Evolutionary conservation across 176 grass and related monocot genomes (phyloP), one percentile per base, ranked within the genome.

Genomic region (Coix lacrymajobi): DNA sequence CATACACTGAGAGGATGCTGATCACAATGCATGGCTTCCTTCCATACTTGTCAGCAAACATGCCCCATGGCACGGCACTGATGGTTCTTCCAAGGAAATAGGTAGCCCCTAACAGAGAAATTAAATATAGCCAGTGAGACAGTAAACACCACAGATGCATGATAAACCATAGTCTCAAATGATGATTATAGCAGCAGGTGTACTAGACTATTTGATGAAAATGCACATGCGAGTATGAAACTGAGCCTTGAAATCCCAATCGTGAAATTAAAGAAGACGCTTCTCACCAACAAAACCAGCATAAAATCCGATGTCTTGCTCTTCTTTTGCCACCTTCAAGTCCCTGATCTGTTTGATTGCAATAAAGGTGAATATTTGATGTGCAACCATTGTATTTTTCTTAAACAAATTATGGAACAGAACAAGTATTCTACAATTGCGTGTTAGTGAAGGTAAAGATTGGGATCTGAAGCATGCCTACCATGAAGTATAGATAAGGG

Each of bases 401-500:
- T 25, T 12, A 26, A 36, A 76, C 15, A 76, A 79, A 48, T 31
- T 22, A 64, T 11, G 1, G 49, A 54, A 26, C 33, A 45, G 25
- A 45, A 8, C 30, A 38, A 76, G 7, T 4, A 57, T 17, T 29
- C 22, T 41, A 9, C 34, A 26, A 62, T 43, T 57, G 20, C 30
- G 38, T 14, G 66, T 68, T 46, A 70, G 6, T 64, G 11, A 61
- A 61, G n/a, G 52, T 37, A 70, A 73, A 76, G 41, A 9, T 75
- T 62, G 0, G 58, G 54, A 37, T 69, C 66, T 15, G 29, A 8
- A 26, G 60, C n/a, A 62, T 68, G 69, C 86, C 26, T 91, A 94
- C 92, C 92, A 94, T 91, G 83, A 94, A 94, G 81, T 94, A 94
- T 11, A 94, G 77, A 72, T 83, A 94, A 12, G 92, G 92, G 70